Evolutionary conservation across 2,329 filamentous ascomycete genomes (phyloP).

Genomic region (Sporothrix variecibatus): DNA sequence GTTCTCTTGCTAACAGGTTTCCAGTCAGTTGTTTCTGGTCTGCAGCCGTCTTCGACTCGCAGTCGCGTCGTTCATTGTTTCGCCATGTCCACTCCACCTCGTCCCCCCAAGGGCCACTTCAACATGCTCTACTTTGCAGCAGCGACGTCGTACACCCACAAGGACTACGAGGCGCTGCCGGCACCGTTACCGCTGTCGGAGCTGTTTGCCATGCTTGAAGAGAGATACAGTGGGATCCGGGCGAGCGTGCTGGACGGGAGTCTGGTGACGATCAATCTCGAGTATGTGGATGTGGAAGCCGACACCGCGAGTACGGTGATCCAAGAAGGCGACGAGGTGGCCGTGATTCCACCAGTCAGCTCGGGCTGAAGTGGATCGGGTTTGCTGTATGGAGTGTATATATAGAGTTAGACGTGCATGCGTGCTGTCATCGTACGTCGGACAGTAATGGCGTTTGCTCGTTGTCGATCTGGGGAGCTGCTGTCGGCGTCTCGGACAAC

Average conservation of each 20-base stretch:
- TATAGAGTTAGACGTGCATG: neutral
- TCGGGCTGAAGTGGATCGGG: slow-evolving; percentile 62
- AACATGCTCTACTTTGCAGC: slow-evolving; percentile 80
- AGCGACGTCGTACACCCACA: slow-evolving; percentile 70
- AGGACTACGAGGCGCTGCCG: slow-evolving; percentile 63
- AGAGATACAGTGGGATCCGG: slow-evolving; percentile 68
- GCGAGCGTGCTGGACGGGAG: slow-evolving; percentile 69
- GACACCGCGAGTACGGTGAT: slow-evolving; percentile 52
- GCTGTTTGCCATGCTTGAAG: slow-evolving; percentile 69
- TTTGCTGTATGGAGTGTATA: too few species aligned
- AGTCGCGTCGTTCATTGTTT: neutral
- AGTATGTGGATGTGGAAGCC: slow-evolving; percentile 72
- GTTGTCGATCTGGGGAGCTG: neutral
- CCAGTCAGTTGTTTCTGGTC: neutral
- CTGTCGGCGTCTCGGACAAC: neutral
- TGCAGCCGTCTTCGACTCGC: neutral
- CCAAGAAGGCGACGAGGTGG: slow-evolving; percentile 76
- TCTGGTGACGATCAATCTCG: slow-evolving; percentile 76
- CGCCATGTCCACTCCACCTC: slow-evolving; percentile 44
- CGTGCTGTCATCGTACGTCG: neutral
- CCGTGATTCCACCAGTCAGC: slow-evolving; percentile 85
- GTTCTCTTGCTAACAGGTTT: neutral
- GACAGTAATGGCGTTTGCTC: slow-evolving; percentile 8
- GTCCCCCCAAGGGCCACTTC: slow-evolving; percentile 66
- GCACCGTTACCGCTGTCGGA: slow-evolving; percentile 65